Conservation (phyloP, 1,284 basidiomycete species). For the Fistulinella cinereoalba region DNA sequence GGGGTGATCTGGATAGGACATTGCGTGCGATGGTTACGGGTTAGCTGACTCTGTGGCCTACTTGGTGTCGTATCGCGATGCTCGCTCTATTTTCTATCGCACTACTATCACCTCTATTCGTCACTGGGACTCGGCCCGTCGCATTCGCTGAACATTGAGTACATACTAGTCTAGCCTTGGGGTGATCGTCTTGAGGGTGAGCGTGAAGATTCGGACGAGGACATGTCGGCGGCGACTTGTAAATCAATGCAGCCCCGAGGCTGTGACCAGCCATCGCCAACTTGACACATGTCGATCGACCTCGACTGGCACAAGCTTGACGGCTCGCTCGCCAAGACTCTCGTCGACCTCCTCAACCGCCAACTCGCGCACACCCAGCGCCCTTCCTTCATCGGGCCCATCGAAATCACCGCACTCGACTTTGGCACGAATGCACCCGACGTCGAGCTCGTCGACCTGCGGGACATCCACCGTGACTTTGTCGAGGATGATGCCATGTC, state of each 20-base stretch:
- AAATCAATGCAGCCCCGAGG: too few relatives aligned
- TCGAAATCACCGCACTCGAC: conserved; percentile 81
- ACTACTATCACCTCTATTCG: too few relatives aligned
- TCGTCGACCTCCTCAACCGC: conserved; percentile 79
- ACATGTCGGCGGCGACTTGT: too few relatives aligned
- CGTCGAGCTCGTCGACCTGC: conserved; percentile 85
- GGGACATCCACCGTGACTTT: conserved; percentile 94
- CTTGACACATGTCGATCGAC: conserved; percentile 65
- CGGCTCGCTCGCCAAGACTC: conserved; percentile 62
- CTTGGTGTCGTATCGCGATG: too few relatives aligned
- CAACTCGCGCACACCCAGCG: conserved; percentile 69
- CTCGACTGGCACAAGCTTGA: conserved; percentile 77
- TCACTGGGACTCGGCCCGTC: too few relatives aligned
- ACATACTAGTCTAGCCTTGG: too few relatives aligned
- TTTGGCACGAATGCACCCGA: conserved; percentile 85
- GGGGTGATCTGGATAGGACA: conserved; percentile 28
- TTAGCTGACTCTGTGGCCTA: too few relatives aligned
- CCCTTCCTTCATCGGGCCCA: conserved; percentile 92
- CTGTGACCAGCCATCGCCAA: too few relatives aligned
- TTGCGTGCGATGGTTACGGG: conserved; percentile 26
- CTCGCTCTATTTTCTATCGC: conserved; percentile 3
- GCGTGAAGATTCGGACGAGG: too few relatives aligned
- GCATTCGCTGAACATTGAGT: too few relatives aligned
- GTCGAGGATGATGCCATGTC: conserved; percentile 56
- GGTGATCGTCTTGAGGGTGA: too few relatives aligned